Evolutionary conservation across 108 stramenopile species (phyloP).

Genomic region (Fragilaria crotonensis): DNA sequence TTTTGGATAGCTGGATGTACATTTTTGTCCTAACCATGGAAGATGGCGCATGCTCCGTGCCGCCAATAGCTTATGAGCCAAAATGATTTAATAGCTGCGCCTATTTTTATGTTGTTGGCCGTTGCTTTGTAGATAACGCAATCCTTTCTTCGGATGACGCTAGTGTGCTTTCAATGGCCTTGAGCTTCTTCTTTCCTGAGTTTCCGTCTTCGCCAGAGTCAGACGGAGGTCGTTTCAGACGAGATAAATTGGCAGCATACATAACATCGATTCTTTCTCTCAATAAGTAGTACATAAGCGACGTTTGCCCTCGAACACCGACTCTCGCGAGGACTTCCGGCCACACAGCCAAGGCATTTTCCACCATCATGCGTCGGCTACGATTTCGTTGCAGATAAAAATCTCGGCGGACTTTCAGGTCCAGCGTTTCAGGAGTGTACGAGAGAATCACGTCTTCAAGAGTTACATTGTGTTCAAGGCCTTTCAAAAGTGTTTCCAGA

Average conservation of each 20-base stretch:
- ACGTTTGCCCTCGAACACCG: neutral
- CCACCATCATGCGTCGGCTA: neutral
- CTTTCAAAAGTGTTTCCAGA: neutral
- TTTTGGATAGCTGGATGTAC: no score
- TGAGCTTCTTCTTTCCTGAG: no score
- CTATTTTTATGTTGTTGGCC: no score
- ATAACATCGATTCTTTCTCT: neutral
- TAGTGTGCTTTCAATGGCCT: no score
- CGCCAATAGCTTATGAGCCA: no score
- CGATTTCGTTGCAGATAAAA: neutral
- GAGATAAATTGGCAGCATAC: neutral
- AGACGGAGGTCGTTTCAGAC: no score
- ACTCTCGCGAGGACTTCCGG: neutral
- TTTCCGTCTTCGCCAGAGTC: no score
- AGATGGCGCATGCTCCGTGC: no score
- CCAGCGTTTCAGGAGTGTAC: neutral
- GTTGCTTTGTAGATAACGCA: no score
- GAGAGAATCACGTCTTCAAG: neutral
- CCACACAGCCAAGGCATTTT: neutral
- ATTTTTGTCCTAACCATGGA: no score
- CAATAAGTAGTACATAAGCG: neutral
- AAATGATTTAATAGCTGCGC: no score
- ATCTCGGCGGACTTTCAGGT: neutral
- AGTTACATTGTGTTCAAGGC: neutral
- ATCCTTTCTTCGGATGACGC: no score